Evolutionary conservation across 2,329 filamentous ascomycete genomes (phyloP), one percentile per base, ranked within the genome.

Genomic region (Penicillium sumatraense): DNA sequence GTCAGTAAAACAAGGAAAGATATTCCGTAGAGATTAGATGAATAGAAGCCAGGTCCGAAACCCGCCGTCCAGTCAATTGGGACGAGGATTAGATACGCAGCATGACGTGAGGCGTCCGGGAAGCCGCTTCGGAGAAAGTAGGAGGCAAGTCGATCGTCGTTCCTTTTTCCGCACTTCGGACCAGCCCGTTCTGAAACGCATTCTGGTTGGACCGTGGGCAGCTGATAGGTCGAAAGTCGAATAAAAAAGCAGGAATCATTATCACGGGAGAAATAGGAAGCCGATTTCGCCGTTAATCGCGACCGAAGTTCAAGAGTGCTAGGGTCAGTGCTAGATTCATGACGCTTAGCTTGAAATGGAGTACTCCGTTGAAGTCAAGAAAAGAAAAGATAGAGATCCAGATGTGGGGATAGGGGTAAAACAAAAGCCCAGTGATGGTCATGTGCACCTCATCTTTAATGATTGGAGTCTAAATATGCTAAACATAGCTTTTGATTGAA

Each of bases 221-320:
- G 41, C 36, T 59, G 56, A 63, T 63, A 64, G 53, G 56, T 57
- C 23, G 29, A 49, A 47, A 47, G 27, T 47, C 48, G 33, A 45
- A 53, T 51, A 14, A 23, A 42, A 45, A 42, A 46, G 38, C 51
- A 29, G 52, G 51, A 48, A 47, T 8, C 46, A 54, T 27, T 52
- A 51, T 61, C 60, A 61, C 63, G 63, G 63, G 63, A 63, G 41
- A 64, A 60, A 41, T 64, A 65, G 63, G 62, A 61, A 61, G 56
- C 51, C 40, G 44, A 54, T 18, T n/a, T 42, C 46, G 55, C 53
- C 36, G 49, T 64, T 56, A 56, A 57, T 60, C 58, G 58, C 51
- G 27, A 50, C 29, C 33, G 50, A 46, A 13, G 26, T 21, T 16
- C 24, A 9, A 53, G 18, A 44, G 47, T 29, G 36, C 50, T 23